Conservation (phyloP, 768 basidiomycete species). For the Neoboletus magnificus region DNA sequence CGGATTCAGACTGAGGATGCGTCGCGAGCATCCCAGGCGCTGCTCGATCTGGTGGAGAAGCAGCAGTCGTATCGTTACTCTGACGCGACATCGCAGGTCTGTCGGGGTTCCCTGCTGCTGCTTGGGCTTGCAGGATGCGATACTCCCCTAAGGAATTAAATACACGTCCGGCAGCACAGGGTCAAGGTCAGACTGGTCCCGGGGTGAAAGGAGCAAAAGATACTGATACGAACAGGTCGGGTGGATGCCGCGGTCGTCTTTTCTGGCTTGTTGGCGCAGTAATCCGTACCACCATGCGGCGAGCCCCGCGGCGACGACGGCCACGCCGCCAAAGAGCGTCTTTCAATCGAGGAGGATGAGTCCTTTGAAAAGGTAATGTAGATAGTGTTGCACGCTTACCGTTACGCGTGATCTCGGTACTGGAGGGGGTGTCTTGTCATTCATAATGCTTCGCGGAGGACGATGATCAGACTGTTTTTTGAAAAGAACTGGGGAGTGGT, state of each 20-base stretch:
- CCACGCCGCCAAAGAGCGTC: slow-evolving; percentile 27
- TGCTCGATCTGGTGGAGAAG: neutral
- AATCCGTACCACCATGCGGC: slow-evolving; percentile 23
- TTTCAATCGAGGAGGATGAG: neutral
- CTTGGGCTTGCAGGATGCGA: slow-evolving; percentile 26
- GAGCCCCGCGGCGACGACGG: slow-evolving; percentile 19
- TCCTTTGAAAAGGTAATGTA: neutral
- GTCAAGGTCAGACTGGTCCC: neutral
- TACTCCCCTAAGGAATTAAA: slow-evolving; percentile 19
- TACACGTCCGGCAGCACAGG: neutral
- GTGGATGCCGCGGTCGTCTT: slow-evolving; percentile 16
- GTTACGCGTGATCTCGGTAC: slow-evolving; percentile 11
- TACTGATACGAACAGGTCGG: slow-evolving; percentile 19
- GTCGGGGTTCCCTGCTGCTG: slow-evolving; percentile 10
- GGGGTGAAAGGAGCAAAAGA: neutral
- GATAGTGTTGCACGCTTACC: neutral
- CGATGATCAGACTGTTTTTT: neutral
- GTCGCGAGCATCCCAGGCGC: too few species aligned
- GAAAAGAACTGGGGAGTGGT: too few species aligned
- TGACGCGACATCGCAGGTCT: slow-evolving; percentile 12
- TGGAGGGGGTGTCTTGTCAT: slow-evolving; percentile 1
- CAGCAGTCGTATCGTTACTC: neutral
- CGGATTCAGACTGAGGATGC: neutral
- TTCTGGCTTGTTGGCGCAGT: slow-evolving; percentile 15
- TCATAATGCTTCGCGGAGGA: neutral